Conservation (phyloP, 306 rosid species). For the Elaeagnus macrophylla region DNA sequence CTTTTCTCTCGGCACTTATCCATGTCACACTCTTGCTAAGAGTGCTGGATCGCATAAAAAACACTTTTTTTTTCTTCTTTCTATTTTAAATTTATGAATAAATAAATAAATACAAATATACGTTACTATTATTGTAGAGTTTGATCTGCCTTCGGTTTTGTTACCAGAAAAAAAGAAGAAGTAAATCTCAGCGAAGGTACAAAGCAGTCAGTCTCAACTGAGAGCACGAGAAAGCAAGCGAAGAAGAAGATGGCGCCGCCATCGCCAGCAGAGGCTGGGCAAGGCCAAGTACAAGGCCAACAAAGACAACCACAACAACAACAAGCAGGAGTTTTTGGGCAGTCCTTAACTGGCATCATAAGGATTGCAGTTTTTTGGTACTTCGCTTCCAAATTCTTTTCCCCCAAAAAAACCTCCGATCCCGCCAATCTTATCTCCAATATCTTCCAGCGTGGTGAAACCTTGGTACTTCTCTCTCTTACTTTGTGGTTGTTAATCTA, state of each 20-base stretch:
- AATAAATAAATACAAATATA: too few relatives aligned
- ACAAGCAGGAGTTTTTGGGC: slow-evolving; percentile 43
- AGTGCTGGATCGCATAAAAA: too few relatives aligned
- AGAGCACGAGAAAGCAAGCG: background rate
- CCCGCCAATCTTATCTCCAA: slow-evolving; percentile 61
- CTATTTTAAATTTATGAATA: too few relatives aligned
- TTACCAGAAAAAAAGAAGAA: too few relatives aligned
- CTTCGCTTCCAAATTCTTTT: slow-evolving; percentile 88
- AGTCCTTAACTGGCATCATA: slow-evolving; percentile 59
- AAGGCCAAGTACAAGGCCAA: slow-evolving; percentile 23
- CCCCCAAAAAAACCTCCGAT: slow-evolving; percentile 39
- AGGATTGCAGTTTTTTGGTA: slow-evolving; percentile 95
- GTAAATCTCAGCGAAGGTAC: too few relatives aligned
- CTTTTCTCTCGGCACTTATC: too few relatives aligned
- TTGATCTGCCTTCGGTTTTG: too few relatives aligned
- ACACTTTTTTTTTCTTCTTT: too few relatives aligned
- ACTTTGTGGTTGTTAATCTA: background rate
- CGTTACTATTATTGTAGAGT: too few relatives aligned
- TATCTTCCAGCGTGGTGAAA: slow-evolving; percentile 60
- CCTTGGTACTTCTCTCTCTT: slow-evolving; percentile 34
- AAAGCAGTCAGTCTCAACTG: background rate
- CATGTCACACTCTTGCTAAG: too few relatives aligned
- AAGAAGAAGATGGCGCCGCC: slow-evolving; percentile 34
- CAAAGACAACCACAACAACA: slow-evolving; percentile 32
- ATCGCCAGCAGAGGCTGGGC: slow-evolving; percentile 51